Evolutionary conservation across 1,284 basidiomycete species (phyloP).

Genomic region (Marasmius oreades): DNA sequence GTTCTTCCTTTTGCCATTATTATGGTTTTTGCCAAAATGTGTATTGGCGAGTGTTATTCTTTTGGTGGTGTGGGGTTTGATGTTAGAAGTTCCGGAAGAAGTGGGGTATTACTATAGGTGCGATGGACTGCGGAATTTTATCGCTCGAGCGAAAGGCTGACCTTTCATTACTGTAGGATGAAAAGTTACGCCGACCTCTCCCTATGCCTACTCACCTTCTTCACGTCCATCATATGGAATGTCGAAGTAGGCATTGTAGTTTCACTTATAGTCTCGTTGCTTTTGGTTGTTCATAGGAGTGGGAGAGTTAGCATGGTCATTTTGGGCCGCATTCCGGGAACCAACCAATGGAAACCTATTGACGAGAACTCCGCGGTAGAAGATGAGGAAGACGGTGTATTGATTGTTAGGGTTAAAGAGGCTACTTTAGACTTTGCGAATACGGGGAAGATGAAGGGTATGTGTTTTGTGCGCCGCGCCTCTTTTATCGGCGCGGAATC

Average conservation of each 20-base stretch:
- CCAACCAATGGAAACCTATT: conserved; percentile 78
- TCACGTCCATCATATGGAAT: conserved; percentile 49
- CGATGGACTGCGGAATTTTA: conserved; percentile 25
- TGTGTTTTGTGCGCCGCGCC: neutral
- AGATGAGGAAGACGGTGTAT: conserved; percentile 72
- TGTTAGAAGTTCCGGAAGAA: conserved; percentile 87
- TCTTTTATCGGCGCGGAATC: conserved; percentile 81
- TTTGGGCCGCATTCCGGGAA: conserved; percentile 72
- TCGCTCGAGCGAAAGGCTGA: neutral
- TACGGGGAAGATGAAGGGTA: neutral
- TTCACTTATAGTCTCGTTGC: conserved; percentile 79
- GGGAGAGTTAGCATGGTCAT: conserved; percentile 62
- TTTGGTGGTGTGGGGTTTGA: conserved; percentile 79
- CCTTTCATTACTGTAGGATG: conserved; percentile 60
- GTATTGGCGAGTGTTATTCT: conserved; percentile 75
- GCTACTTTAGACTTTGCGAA: conserved; percentile 74
- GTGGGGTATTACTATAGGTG: conserved; percentile 79
- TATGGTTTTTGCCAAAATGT: conserved; percentile 79
- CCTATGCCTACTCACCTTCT: conserved; percentile 9
- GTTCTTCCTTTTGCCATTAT: conserved; percentile 80
- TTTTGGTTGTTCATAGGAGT: conserved; percentile 85
- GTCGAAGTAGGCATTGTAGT: conserved; percentile 85
- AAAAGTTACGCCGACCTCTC: conserved; percentile 78
- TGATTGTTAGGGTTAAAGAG: conserved; percentile 82
- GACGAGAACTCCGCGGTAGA: conserved; percentile 75